These are phyloP conservation scores for Rubia peregrina DNA, from an alignment of 305 asterid species.

Conservation along the genomic window DNA sequence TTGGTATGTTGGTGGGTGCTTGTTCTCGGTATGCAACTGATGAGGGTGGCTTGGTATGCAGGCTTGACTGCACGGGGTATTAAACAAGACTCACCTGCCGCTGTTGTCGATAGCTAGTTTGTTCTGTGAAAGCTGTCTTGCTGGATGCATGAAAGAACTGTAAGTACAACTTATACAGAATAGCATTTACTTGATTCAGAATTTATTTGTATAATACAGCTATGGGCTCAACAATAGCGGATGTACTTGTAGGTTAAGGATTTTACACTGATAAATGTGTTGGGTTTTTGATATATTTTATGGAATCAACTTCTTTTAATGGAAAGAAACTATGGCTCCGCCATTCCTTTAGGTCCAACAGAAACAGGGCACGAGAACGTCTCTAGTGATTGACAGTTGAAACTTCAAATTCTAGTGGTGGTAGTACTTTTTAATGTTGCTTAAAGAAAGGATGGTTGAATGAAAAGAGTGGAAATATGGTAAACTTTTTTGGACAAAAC, in stretches of 20 bases:
- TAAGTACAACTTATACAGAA: background rate
- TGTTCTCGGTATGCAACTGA: slow-evolving; percentile 90
- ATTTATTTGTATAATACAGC: slow-evolving; percentile 1
- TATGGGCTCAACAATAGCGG: background rate
- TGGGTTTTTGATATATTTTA: background rate
- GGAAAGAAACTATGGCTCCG: background rate
- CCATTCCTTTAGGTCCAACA: background rate
- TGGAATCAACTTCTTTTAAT: background rate
- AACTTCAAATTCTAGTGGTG: slow-evolving; percentile 2
- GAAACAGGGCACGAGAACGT: background rate
- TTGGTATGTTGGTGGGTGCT: slow-evolving; percentile 91
- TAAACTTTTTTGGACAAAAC: background rate
- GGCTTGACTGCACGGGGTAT: slow-evolving; percentile 57
- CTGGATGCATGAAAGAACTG: slow-evolving; percentile 1
- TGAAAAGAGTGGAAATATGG: background rate
- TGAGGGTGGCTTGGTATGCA: slow-evolving; percentile 97
- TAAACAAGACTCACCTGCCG: slow-evolving; percentile 26
- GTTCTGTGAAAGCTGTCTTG: slow-evolving; percentile 3
- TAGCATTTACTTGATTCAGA: background rate
- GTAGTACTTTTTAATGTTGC: background rate
- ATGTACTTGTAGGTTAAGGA: background rate
- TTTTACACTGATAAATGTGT: background rate
- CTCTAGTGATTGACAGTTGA: background rate
- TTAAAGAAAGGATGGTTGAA: background rate
- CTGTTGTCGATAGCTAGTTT: slow-evolving; percentile 16